Evolutionary conservation across 768 basidiomycete species (phyloP).

Genomic region (Amanita phalloides): DNA sequence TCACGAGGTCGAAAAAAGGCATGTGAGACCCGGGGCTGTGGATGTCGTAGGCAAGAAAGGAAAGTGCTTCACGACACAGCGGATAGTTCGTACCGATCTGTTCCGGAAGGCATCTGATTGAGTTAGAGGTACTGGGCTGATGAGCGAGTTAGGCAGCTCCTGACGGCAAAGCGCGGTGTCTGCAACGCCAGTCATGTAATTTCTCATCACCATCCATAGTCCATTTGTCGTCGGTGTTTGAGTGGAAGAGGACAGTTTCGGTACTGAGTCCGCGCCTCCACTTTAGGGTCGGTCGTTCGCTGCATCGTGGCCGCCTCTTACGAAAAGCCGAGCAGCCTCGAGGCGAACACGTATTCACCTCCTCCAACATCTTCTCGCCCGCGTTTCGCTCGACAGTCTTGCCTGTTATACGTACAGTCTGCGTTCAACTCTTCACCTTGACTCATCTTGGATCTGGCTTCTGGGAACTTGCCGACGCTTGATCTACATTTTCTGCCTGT

Average conservation of each 20-base stretch:
- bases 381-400: background rate
- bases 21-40: background rate
- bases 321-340: background rate
- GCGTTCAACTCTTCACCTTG: background rate
- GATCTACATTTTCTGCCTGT: background rate
- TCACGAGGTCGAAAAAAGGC: conserved; percentile 1
- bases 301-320: background rate
- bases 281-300: background rate
- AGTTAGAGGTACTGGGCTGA: conserved; percentile 1
- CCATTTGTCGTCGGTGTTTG: background rate
- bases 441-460: background rate
- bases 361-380: background rate
- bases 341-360: background rate
- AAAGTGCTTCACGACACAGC: conserved; percentile 2
- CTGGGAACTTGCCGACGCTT: background rate
- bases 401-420: background rate
- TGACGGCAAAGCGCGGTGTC: background rate
- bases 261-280: background rate
- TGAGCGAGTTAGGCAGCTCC: background rate
- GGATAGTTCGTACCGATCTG: conserved; percentile 5
- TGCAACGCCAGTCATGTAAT: background rate
- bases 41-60: background rate
- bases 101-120: conserved; percentile 1
- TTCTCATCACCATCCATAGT: background rate
- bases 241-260: background rate